These are phyloP conservation scores for Seminavis robusta DNA, from an alignment of 108 stramenopile species.

Conservation along the genomic window DNA sequence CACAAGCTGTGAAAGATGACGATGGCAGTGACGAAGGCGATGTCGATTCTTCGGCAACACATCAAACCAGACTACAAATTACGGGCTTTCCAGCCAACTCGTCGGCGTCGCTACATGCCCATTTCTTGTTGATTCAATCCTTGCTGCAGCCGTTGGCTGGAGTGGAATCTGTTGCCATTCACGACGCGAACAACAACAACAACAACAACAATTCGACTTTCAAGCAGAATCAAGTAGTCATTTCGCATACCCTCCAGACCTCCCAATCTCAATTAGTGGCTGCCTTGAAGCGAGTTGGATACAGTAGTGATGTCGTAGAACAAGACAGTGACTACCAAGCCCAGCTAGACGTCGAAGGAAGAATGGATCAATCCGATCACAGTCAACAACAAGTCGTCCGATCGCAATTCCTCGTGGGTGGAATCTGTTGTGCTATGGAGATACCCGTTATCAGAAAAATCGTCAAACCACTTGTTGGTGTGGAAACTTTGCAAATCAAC, in stretches of 20 bases:
- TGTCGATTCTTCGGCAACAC: too few relatives aligned
- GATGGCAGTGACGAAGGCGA: too few relatives aligned
- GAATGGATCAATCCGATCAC: neutral
- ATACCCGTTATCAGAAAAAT: conserved; percentile 58
- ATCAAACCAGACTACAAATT: conserved; percentile 9
- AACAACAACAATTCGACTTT: neutral
- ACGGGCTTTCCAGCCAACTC: conserved; percentile 4
- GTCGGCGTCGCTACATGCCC: conserved; percentile 14
- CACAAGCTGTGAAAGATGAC: conserved; percentile 1
- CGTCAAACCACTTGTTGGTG: conserved; percentile 62
- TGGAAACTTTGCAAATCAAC: conserved; percentile 66
- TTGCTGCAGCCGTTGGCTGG: conserved; percentile 52
- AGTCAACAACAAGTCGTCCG: conserved; percentile 18
- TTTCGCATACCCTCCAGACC: conserved; percentile 49
- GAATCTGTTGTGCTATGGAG: conserved; percentile 85
- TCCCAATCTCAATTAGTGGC: conserved; percentile 3
- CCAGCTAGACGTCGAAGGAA: neutral
- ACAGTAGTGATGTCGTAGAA: neutral
- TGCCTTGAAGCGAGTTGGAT: conserved; percentile 22
- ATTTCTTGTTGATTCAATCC: conserved; percentile 40
- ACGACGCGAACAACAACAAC: conserved; percentile 35
- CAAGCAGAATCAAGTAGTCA: conserved; percentile 29
- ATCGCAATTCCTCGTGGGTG: conserved; percentile 45
- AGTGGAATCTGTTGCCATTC: too few relatives aligned
- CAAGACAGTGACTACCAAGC: neutral